phyloP scores from a whole-genome alignment of 495 filamentous ascomycete genomes.

The Penicillium dipodomyicola region DNA sequence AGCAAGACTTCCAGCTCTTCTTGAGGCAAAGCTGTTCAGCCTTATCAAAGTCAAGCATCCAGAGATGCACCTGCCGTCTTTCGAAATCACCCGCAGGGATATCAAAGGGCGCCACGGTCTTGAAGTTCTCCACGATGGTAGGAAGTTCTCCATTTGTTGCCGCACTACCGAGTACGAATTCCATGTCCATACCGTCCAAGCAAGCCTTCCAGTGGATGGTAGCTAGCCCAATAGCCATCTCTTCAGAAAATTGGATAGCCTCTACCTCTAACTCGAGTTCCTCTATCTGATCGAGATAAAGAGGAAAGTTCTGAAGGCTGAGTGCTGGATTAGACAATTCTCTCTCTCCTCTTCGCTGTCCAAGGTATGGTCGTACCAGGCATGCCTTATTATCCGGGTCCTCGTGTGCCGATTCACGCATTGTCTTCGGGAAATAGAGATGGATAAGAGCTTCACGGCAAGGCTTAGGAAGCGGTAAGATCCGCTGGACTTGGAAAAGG shows the following conservation, averaged over 20 bases:
- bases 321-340: neutral
- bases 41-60: neutral
- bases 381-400: neutral
- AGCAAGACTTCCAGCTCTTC: neutral
- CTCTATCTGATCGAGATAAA: neutral
- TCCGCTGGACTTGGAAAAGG: neutral
- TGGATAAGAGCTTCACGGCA: neutral
- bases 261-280: neutral
- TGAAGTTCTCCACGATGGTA: neutral
- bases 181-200: neutral
- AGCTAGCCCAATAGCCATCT: neutral
- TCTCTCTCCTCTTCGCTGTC: neutral
- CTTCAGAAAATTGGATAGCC: neutral
- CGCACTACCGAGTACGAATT: neutral
- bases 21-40: neutral
- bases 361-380: neutral
- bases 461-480: neutral
- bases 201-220: neutral
- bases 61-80: neutral
- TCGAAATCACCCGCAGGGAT: neutral
- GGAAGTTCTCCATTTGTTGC: neutral
- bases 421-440: neutral
- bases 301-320: conserved; percentile 2
- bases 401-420: neutral
- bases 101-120: neutral